Percentiles rank a stretch among this genome's conserved stretches.
phyloP scores from a whole-genome alignment of 192 early-diverging fungal species.

The Neocallimastix lanati region DNA sequence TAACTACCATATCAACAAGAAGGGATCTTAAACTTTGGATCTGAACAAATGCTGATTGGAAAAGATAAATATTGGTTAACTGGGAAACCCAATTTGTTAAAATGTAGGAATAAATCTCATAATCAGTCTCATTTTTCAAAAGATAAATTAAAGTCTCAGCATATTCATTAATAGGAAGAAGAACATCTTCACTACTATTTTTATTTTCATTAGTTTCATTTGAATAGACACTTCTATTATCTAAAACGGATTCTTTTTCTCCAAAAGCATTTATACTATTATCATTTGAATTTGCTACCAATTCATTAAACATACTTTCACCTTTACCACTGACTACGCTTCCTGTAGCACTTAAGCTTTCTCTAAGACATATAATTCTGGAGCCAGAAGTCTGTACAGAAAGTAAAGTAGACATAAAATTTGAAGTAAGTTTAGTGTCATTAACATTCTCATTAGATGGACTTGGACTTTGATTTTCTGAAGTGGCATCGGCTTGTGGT shows the following conservation, averaged over 20 bases:
- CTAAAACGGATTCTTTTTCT: not conserved
- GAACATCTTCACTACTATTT: constrained; percentile 3
- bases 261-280: not conserved
- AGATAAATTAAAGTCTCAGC: constrained; percentile 31
- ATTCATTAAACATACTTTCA: not conserved
- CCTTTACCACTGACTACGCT: not conserved
- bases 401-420: not conserved
- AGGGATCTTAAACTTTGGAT: constrained; percentile 26
- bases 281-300: not conserved
- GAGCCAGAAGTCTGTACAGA: not conserved
- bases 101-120: constrained; percentile 51
- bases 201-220: not conserved
- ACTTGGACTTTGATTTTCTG: not conserved
- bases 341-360: not conserved
- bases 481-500: too few relatives aligned
- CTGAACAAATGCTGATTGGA: constrained; percentile 32
- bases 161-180: constrained; percentile 33
- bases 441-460: not conserved
- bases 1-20: constrained; percentile 35
- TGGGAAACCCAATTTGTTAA: constrained; percentile 46
- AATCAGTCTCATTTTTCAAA: constrained; percentile 44
- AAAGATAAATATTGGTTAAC: constrained; percentile 54
- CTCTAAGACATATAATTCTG: not conserved
- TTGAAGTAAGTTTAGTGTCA: not conserved
- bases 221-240: not conserved